Percentiles rank a stretch among this genome's conserved stretches.
Evolutionary conservation across 495 filamentous ascomycete genomes (phyloP).

Genomic region (Endocarpon pusillum): DNA sequence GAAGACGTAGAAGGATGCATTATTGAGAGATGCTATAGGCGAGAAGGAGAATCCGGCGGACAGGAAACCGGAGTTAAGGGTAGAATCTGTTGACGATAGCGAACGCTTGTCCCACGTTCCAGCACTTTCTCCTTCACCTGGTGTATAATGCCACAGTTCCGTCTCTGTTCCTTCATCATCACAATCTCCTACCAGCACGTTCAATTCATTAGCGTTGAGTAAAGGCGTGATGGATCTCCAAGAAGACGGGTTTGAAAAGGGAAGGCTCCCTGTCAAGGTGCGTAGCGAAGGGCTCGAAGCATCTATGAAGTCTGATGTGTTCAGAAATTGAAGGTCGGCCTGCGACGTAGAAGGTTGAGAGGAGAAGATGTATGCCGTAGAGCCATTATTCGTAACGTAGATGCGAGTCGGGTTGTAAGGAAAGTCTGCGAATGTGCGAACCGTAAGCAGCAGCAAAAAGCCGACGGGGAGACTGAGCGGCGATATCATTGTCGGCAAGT

Average conservation of each 20-base stretch:
- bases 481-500: too few species aligned
- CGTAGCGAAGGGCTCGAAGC: conserved; percentile 32
- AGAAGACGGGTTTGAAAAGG: conserved; percentile 36
- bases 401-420: conserved; percentile 65
- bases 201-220: conserved; percentile 40
- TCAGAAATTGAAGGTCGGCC: conserved; percentile 41
- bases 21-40: conserved; percentile 27
- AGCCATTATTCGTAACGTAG: conserved; percentile 31
- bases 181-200: conserved; percentile 56
- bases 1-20: conserved; percentile 49
- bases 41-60: conserved; percentile 53
- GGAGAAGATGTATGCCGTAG: conserved; percentile 43
- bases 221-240: conserved; percentile 41
- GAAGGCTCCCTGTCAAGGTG: conserved; percentile 42
- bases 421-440: conserved; percentile 23
- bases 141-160: conserved; percentile 38
- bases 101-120: conserved; percentile 35
- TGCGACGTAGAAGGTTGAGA: conserved; percentile 24
- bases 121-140: conserved; percentile 26
- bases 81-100: conserved; percentile 14
- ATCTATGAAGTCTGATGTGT: conserved; percentile 39
- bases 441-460: conserved; percentile 12
- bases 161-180: conserved; percentile 20
- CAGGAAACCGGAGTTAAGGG: conserved; percentile 35
- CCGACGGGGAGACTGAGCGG: conserved; percentile 13